Base-by-base conservation (phyloP, 1,284 basidiomycete species). In the Trametes versicolor region DNA sequence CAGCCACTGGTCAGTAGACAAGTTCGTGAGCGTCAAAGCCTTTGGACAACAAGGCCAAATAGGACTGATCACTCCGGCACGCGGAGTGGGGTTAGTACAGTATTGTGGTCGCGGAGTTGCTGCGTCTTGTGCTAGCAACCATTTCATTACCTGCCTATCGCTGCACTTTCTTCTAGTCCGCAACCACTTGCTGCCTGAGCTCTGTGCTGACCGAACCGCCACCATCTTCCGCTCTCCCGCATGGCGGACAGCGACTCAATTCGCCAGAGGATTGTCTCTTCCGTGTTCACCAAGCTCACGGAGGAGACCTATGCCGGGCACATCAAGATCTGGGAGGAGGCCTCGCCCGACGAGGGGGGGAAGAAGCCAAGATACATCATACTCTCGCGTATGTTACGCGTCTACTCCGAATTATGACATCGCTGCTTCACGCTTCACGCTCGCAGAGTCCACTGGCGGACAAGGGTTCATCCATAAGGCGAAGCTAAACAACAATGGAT, bases 401-500 rank as follows among this genome's bases (percentile, higher is more conserved):
- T 43, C 29, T 58, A 34, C 47, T 59, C 32, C 66, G 37, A 56
- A 29, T 0, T 13, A 15, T 57, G 10, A 2, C 49, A 13, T 9
- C 17, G 47, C 21, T 10, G 60, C 52, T 52, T 54, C 47, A 48
- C 53, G 49, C 54, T 23, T 54, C 62, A 64, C 73, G 39, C 50
- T 47, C 47, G 36, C 70, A 95, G 94, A 91, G 77, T 82, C 88
- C 9, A 83, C 77, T 71, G 84, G 85, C 70, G 89, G 89, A 43
- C 80, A 81, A 64, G 93, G 91, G 9, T 90, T 91, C 73, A 84
- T 98, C 27, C 96, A 99, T 85, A 99, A 99, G 79, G 96, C 96
- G 8, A 99, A 99, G 79, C 80, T 95, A 65, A 99, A 99, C 77
- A 90, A 92, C 43, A 99, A 99, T 74, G 93, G 94, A 43, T 90